Evolutionary conservation across 2,329 filamentous ascomycete species (phyloP), one percentile per base, ranked within the genome.

Genomic region (Alternaria longipes): DNA sequence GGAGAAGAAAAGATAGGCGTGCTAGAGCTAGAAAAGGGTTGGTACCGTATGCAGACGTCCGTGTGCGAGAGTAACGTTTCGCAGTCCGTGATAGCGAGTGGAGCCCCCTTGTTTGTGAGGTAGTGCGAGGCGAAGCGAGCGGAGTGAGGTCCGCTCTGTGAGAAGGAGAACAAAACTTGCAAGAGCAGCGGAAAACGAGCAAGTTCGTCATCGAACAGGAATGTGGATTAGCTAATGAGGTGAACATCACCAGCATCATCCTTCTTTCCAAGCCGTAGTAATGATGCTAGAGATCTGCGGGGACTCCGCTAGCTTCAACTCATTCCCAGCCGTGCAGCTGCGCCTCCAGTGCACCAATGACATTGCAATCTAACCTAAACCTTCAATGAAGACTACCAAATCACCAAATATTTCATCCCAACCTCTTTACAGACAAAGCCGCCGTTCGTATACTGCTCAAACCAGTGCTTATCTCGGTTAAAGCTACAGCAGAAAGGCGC

Each of bases 11-110:
- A 34, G 12, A 49, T 24, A 49, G 30, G n/a, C 22, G 41, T 59
- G 52, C 57, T 59, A 59, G 45, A 14, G n/a, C 57, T 46, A 22
- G 42, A 59, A 56, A 38, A 45, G 51, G 41, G 14, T 53, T 56
- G 47, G 41, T 36, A 49, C 46, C 24, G 46, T 14, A 36, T 49
- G 40, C 28, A 47, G 14, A 30, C 14, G 50, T 59, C 38, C 47
- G 56, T 60, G 57, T 63, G 57, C 49, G 22, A 34, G 56, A 49
- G 52, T 30, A 49, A 56, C 44, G 60, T 63, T 63, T 63, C 60
- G 60, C 49, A 49, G 47, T 60, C 56, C 52, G 56, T 46, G 26
- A n/a, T 34, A 16, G 42, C 41, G 20, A 24, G 34, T 49, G 55
- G 54, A 41, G 41, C 54, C 58, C 58, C 59, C 49, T 53, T 53